Evolutionary conservation across 2,329 filamentous ascomycete species (phyloP).

Genomic region (Dryadomyces quercus-mongolicae): DNA sequence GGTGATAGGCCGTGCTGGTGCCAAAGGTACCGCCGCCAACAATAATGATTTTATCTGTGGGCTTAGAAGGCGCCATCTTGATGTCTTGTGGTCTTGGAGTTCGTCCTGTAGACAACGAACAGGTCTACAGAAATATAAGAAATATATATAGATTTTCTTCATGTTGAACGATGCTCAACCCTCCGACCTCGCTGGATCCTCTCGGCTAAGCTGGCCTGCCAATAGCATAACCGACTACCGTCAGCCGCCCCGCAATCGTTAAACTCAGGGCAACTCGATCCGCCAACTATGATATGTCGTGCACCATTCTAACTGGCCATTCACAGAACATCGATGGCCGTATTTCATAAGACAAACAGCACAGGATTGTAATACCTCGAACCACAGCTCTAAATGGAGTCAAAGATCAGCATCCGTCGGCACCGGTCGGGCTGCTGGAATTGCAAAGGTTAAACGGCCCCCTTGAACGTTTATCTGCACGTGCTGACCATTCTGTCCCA

Average conservation of each 20-base stretch:
- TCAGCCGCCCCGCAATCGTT: not conserved
- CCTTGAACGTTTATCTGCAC: too few relatives aligned
- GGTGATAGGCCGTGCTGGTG: constrained; percentile 35
- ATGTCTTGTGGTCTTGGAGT: not conserved
- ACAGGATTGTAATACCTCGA: too few relatives aligned
- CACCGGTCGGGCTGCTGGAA: constrained; percentile 5
- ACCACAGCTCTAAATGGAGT: not conserved
- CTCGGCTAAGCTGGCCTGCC: not conserved
- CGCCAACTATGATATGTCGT: not conserved
- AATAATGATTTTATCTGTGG: constrained; percentile 19
- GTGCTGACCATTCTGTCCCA: not conserved
- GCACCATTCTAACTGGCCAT: not conserved
- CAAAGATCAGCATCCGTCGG: not conserved
- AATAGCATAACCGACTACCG: too few relatives aligned
- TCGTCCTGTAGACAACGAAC: too few relatives aligned
- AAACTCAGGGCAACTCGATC: not conserved
- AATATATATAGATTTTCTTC: too few relatives aligned
- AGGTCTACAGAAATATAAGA: too few relatives aligned
- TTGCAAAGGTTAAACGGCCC: not conserved
- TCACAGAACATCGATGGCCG: too few relatives aligned
- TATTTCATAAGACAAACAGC: too few relatives aligned
- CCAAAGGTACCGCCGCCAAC: constrained; percentile 35
- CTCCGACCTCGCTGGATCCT: not conserved
- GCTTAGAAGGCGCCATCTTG: not conserved
- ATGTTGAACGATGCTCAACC: not conserved